Conservation (phyloP, 352 stramenopile genomes). For the Globisporangium apiculatum region DNA sequence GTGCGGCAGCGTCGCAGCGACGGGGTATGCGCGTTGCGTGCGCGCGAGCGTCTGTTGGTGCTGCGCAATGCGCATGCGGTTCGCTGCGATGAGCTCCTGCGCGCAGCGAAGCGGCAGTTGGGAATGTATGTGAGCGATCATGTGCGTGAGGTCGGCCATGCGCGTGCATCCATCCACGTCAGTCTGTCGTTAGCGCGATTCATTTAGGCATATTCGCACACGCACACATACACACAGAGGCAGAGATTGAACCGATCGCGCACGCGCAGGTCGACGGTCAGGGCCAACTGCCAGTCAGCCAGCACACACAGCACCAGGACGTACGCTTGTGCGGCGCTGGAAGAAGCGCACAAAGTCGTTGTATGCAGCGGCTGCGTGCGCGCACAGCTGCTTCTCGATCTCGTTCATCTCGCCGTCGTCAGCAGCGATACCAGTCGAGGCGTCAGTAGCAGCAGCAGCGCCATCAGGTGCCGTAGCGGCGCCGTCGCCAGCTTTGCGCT, state of each 20-base stretch:
- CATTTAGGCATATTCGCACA: background rate
- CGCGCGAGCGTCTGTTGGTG: constrained; percentile 22
- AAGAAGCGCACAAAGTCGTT: constrained; percentile 66
- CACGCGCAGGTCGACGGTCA: too few species aligned
- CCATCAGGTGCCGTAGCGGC: background rate
- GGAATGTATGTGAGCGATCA: background rate
- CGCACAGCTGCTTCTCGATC: constrained; percentile 72
- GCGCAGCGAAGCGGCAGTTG: background rate
- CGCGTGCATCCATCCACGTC: background rate
- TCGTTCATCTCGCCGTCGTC: constrained; percentile 18
- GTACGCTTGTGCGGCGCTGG: constrained; percentile 50
- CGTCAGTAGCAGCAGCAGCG: background rate
- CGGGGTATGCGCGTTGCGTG: constrained; percentile 20
- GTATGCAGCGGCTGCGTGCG: constrained; percentile 47
- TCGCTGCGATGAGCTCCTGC: constrained; percentile 52
- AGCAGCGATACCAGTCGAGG: background rate
- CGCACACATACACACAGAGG: background rate
- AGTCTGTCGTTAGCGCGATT: background rate
- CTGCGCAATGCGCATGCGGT: constrained; percentile 35
- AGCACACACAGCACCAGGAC: constrained; percentile 4
- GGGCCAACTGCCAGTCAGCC: background rate
- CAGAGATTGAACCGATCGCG: background rate
- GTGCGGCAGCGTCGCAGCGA: constrained; percentile 15
- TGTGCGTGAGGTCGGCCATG: background rate
- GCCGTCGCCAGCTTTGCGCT: background rate